Evolutionary conservation across 2,329 filamentous ascomycete species (phyloP).

Genomic region (Penicillium oxalicum): DNA sequence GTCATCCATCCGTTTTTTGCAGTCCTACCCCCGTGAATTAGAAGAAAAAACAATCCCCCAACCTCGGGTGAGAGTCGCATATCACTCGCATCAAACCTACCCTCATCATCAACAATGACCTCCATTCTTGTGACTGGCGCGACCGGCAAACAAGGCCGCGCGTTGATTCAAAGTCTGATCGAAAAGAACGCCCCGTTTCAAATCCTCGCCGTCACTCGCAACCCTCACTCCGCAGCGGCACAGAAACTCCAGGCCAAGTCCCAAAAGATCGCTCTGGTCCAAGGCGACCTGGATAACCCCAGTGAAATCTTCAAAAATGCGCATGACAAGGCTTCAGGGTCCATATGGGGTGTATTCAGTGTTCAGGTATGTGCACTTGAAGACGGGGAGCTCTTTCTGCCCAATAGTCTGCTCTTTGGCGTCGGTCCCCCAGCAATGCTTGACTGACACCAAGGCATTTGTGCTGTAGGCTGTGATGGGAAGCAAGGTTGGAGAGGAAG

Average conservation of each 20-base stretch:
- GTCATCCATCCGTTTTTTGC: too few species aligned
- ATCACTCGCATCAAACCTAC: too few species aligned
- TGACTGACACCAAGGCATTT: neutral
- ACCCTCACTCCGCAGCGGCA: slow-evolving; percentile 47
- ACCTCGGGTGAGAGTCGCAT: too few species aligned
- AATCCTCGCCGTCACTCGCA: slow-evolving; percentile 57
- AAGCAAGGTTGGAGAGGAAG: slow-evolving; percentile 38
- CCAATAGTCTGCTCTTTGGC: neutral
- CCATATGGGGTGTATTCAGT: slow-evolving; percentile 57
- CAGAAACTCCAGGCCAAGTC: slow-evolving; percentile 44
- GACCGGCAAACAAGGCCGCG: slow-evolving; percentile 33
- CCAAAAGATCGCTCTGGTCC: slow-evolving; percentile 48
- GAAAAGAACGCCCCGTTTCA: slow-evolving; percentile 32
- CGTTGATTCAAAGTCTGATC: slow-evolving; percentile 30
- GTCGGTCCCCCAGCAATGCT: too few species aligned
- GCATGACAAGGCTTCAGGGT: slow-evolving; percentile 27
- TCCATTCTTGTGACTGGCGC: slow-evolving; percentile 11
- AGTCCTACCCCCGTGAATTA: too few species aligned
- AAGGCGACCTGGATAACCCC: slow-evolving; percentile 53
- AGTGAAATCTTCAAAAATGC: slow-evolving; percentile 47
- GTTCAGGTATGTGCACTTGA: slow-evolving; percentile 45
- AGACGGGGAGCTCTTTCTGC: neutral
- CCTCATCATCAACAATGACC: neutral
- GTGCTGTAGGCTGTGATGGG: neutral
- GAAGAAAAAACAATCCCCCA: too few species aligned